A percentile compares a stretch with the other conserved stretches of the same genome.
Evolutionary conservation across 345 rosid genomes (phyloP).

Genomic region (Pugionium dolabratum): DNA sequence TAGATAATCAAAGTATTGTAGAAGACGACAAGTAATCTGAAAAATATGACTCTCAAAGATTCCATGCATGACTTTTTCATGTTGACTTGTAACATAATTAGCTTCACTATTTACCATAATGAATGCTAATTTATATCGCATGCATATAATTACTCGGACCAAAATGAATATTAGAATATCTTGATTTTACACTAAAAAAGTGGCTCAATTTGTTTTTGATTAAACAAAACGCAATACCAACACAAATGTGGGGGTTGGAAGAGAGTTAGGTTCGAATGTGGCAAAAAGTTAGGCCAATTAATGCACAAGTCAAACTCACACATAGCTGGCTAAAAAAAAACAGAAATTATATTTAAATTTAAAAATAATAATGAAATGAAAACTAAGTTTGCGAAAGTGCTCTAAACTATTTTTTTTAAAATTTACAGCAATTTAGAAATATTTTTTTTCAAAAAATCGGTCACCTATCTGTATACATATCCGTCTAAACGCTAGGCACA

Average conservation of each 20-base stretch:
- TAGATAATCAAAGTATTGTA: too few relatives aligned
- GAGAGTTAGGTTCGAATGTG: conserved; percentile 8
- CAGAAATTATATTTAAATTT: not conserved
- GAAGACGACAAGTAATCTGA: too few relatives aligned
- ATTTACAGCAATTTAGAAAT: too few relatives aligned
- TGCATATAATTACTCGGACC: not conserved
- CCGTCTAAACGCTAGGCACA: too few relatives aligned
- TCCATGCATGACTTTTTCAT: too few relatives aligned
- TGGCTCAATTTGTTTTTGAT: not conserved
- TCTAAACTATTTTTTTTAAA: too few relatives aligned
- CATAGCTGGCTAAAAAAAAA: not conserved
- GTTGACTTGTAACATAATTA: not conserved
- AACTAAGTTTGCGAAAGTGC: not conserved
- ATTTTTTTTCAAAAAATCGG: too few relatives aligned
- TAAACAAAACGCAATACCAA: not conserved
- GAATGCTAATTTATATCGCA: not conserved
- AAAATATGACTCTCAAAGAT: not conserved
- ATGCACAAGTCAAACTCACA: conserved; percentile 12
- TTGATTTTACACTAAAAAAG: not conserved
- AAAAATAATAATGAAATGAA: not conserved
- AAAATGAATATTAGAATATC: not conserved
- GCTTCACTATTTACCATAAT: not conserved
- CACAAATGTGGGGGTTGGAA: not conserved
- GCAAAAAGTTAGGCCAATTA: conserved; percentile 11
- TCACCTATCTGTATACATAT: too few relatives aligned